phyloP scores from a whole-genome alignment of 1,284 basidiomycete species.

The Ganoderma multipileum region DNA sequence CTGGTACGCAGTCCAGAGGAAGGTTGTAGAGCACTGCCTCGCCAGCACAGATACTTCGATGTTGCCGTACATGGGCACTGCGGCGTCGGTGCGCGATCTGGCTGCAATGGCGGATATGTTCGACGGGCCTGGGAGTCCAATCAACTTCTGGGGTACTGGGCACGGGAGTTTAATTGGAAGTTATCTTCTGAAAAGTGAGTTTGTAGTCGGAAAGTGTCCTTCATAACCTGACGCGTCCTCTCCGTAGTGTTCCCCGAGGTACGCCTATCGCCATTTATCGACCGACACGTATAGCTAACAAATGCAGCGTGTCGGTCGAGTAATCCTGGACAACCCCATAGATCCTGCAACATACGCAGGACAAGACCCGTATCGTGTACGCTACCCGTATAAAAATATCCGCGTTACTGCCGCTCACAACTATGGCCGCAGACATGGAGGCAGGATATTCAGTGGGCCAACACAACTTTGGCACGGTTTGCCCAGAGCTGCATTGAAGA shows the following conservation, averaged over 20 bases:
- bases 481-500: not conserved
- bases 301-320: constrained; percentile 15
- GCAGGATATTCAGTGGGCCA: not conserved
- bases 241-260: constrained; percentile 25
- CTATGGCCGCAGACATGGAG: not conserved
- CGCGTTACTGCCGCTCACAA: not conserved
- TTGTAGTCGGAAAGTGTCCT: not conserved
- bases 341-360: constrained; percentile 6
- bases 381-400: not conserved
- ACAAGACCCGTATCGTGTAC: not conserved
- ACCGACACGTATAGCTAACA: not conserved
- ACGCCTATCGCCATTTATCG: not conserved
- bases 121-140: constrained; percentile 20
- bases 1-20: constrained; percentile 11
- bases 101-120: constrained; percentile 24
- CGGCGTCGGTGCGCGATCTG: constrained; percentile 22
- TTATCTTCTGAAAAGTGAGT: constrained; percentile 25
- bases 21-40: constrained; percentile 11
- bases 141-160: constrained; percentile 24
- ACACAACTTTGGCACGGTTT: not conserved
- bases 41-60: not conserved
- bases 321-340: constrained; percentile 17
- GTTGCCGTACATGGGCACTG: constrained; percentile 24
- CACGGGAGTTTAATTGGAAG: constrained; percentile 20
- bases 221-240: not conserved